Percentiles rank a stretch among this genome's conserved stretches.
These are phyloP conservation scores for Russula lepida DNA, from an alignment of 768 basidiomycete species.

Conservation along the genomic window DNA sequence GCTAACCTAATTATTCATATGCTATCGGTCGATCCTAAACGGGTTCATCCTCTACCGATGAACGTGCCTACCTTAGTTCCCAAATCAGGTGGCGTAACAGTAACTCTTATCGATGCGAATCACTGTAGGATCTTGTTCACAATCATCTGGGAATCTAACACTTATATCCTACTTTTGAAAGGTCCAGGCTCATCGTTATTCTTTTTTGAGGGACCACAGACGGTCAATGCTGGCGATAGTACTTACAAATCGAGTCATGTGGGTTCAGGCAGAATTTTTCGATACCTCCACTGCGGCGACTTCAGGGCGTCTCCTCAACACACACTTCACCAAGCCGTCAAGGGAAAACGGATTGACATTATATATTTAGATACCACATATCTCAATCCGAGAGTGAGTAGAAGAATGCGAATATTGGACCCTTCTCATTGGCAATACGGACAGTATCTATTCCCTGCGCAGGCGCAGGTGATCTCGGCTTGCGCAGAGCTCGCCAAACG, in stretches of 20 bases:
- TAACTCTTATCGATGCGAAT: conserved; percentile 96
- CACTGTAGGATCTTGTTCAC: conserved; percentile 51
- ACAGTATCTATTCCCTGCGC: conserved; percentile 93
- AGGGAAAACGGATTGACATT: conserved; percentile 73
- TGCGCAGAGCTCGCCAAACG: conserved; percentile 76
- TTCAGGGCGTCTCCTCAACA: conserved; percentile 87
- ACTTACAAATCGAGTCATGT: conserved; percentile 60
- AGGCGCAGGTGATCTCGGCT: conserved; percentile 87
- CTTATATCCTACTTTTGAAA: conserved; percentile 2
- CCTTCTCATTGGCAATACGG: background rate
- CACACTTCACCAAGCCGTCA: conserved; percentile 74
- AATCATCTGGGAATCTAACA: background rate
- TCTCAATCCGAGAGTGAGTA: conserved; percentile 65
- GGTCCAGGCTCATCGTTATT: conserved; percentile 90
- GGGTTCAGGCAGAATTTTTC: conserved; percentile 60
- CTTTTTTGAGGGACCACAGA: conserved; percentile 88
- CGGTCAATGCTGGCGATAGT: conserved; percentile 81
- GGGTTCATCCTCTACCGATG: conserved; percentile 84
- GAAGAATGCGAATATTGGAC: background rate
- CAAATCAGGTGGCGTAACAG: conserved; percentile 73
- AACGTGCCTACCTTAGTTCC: conserved; percentile 68
- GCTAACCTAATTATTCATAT: conserved; percentile 89
- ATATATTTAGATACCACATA: conserved; percentile 97
- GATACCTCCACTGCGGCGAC: conserved; percentile 95
- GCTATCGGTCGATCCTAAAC: conserved; percentile 80